phyloP scores from a whole-genome alignment of 2,329 filamentous ascomycete genomes.

The Xylaria sp. region DNA sequence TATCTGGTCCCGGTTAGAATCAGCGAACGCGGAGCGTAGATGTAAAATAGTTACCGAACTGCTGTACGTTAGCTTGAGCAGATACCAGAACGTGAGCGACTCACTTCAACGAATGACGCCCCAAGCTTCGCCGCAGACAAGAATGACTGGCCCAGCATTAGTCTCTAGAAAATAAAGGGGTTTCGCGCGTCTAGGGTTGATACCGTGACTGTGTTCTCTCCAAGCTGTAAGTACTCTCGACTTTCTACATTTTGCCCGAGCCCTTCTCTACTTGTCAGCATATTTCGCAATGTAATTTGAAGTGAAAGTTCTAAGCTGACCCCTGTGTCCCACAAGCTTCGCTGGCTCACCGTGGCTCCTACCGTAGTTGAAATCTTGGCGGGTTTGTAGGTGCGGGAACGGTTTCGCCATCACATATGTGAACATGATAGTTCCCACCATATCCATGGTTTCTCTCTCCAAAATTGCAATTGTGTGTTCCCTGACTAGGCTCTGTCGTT shows the following conservation, averaged over 20 bases:
- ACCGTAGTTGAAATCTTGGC: not conserved
- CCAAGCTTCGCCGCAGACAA: slow-evolving; percentile 38
- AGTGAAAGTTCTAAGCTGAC: slow-evolving; percentile 11
- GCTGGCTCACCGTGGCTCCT: not conserved
- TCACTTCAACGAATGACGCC: slow-evolving; percentile 41
- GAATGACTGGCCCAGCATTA: slow-evolving; percentile 33
- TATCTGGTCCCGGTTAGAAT: slow-evolving; percentile 37
- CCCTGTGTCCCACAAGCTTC: slow-evolving; percentile 40
- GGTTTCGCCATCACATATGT: slow-evolving; percentile 37
- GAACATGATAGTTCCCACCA: slow-evolving; percentile 39
- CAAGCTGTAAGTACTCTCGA: slow-evolving; percentile 39
- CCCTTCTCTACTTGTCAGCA: not conserved
- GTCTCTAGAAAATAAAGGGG: not conserved
- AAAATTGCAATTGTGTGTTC: slow-evolving; percentile 39
- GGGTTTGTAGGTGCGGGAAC: slow-evolving; percentile 17
- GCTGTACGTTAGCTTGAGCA: not conserved
- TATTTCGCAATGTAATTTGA: not conserved
- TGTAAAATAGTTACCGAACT: not conserved
- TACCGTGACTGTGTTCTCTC: slow-evolving; percentile 41
- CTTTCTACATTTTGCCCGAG: slow-evolving; percentile 34
- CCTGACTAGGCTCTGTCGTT: slow-evolving; percentile 38
- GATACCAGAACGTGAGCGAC: not conserved
- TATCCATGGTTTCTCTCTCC: slow-evolving; percentile 32
- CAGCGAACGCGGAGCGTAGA: not conserved
- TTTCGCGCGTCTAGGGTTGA: not conserved